Conservation (phyloP, 768 basidiomycete species). For the Termitomyces sp. region DNA sequence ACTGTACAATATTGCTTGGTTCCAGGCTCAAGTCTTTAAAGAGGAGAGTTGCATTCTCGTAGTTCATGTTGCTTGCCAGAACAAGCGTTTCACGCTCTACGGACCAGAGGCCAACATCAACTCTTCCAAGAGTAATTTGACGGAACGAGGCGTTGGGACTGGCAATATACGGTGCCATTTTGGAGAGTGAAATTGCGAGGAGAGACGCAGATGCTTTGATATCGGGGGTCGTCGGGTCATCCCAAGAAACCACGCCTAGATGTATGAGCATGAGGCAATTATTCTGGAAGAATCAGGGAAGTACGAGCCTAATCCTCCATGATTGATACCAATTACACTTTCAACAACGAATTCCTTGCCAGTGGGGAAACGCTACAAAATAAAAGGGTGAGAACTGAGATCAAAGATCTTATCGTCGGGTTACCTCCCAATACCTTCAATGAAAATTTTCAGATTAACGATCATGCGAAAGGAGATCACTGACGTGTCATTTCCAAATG, state of each 20-base stretch:
- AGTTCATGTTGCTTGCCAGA: conserved; percentile 49
- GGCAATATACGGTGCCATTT: conserved; percentile 45
- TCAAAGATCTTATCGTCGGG: background rate
- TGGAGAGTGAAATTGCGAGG: conserved; percentile 41
- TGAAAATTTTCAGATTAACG: background rate
- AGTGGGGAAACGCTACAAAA: conserved; percentile 46
- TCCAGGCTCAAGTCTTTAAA: conserved; percentile 26
- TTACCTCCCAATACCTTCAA: conserved; percentile 48
- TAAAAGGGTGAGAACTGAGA: background rate
- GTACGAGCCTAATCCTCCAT: conserved; percentile 53
- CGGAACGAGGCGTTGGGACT: conserved; percentile 35
- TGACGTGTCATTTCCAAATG: conserved; percentile 61
- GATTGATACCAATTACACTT: conserved; percentile 64
- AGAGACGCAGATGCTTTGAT: conserved; percentile 50
- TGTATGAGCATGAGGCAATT: background rate
- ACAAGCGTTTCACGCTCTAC: conserved; percentile 37
- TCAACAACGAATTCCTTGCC: conserved; percentile 69
- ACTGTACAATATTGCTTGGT: conserved; percentile 18
- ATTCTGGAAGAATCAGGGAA: background rate
- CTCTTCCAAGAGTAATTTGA: conserved; percentile 34
- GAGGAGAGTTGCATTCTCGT: conserved; percentile 28
- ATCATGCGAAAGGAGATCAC: conserved; percentile 8
- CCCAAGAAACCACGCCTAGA: conserved; percentile 47
- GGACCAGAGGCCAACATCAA: conserved; percentile 53
- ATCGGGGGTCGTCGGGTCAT: conserved; percentile 47